Evolutionary conservation across 164 flowering plant genomes (phyloP), one percentile per base, ranked within the genome.

Genomic region (Cinnamomum chago): DNA sequence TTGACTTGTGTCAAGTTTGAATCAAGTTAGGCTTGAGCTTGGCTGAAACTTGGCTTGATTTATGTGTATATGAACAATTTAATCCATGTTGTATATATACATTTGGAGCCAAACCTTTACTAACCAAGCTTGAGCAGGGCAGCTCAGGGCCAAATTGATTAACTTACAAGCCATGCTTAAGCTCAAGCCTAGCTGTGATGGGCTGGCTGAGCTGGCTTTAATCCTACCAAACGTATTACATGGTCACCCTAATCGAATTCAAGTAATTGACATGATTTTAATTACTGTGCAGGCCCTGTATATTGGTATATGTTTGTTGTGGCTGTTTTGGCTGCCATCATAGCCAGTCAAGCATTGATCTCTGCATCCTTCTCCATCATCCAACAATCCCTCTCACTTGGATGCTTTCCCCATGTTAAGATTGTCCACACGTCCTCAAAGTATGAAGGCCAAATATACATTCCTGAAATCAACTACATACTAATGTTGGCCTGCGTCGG

Each of bases 311-410:
- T 85, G 89, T 93, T 93, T 76, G 87, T 81, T 35, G 85, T 89
- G 77, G 93, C 92, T 9, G 89, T 90, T 3, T 1, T 80, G 62
- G 89, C 93, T 0, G 74, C 97, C 3, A 87, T 94, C 70, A 91
- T 92, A 18, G 98, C 95, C 4, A 94, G 93, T 65, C 91, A 88
- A 75, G 89, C 90, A 1, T 80, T 89, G 89, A 89, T 89, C 50
- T 88, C 90, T 0, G 91, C 86, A 3, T 82, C 90, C 4, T 89
- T 88, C 74, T 83, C 90, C 11, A 89, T 88, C 47, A 82, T 89
- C 65, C 88, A 86, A 72, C 91, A 88, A 72, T 86, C 91, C 3
- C 81, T 88, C 5, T 73, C 89, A 0, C 78, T 90, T 1, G 91
- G 92, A 1, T 90, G 91, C 68, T 88, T 89, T 66, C 90, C 91